These are phyloP conservation scores for Ophiocytium majus DNA, from an alignment of 352 stramenopile species.

Conservation along the genomic window DNA sequence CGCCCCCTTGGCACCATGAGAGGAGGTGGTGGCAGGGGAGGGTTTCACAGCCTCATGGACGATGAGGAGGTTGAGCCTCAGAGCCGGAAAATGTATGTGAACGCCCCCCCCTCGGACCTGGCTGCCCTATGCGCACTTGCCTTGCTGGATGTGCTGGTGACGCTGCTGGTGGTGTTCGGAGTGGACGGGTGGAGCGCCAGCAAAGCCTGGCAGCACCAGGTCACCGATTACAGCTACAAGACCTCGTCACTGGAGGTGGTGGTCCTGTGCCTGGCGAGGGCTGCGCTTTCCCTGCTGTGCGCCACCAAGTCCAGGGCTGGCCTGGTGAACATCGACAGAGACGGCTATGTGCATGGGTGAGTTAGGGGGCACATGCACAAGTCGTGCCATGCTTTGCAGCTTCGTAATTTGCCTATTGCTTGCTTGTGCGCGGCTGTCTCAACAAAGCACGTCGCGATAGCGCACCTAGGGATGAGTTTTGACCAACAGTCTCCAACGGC, in stretches of 20 bases:
- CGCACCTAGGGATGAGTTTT: too few species aligned
- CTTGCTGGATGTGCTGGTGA: slow-evolving; percentile 37
- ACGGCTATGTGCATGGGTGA: slow-evolving; percentile 20
- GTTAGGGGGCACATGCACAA: too few species aligned
- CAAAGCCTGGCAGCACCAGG: slow-evolving; percentile 42
- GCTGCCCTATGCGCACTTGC: slow-evolving; percentile 13
- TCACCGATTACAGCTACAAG: slow-evolving; percentile 20
- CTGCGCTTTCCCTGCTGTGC: neutral
- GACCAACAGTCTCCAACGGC: too few species aligned
- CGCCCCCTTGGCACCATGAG: too few species aligned
- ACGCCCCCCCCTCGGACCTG: slow-evolving; percentile 29
- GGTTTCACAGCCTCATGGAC: neutral
- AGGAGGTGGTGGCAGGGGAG: neutral
- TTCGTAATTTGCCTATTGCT: too few species aligned
- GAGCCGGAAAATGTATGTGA: slow-evolving; percentile 42
- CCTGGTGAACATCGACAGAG: slow-evolving; percentile 4
- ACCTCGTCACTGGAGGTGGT: neutral
- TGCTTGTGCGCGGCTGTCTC: too few species aligned
- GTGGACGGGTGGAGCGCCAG: slow-evolving; percentile 28
- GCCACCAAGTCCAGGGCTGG: slow-evolving; percentile 1
- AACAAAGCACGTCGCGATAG: too few species aligned
- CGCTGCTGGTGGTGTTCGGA: slow-evolving; percentile 37
- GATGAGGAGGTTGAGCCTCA: slow-evolving; percentile 34
- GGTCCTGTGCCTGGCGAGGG: neutral
- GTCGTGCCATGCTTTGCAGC: too few species aligned